These are phyloP conservation scores for Apium graveolens DNA, from an alignment of 129 eudicot species.

Conservation along the genomic window DNA sequence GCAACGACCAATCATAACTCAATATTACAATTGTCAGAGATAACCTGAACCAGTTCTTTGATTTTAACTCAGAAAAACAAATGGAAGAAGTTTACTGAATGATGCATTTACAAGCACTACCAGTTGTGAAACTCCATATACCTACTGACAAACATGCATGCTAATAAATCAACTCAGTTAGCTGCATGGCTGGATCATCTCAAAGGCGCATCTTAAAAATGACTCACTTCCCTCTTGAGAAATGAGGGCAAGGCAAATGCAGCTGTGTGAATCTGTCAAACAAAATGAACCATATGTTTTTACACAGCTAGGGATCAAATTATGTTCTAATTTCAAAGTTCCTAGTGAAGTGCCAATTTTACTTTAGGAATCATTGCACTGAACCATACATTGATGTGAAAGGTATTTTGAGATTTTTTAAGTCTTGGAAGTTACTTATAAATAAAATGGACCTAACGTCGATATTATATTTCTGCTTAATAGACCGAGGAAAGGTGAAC, in stretches of 20 bases:
- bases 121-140: neutral
- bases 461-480: neutral
- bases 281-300: neutral
- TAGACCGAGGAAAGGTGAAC: neutral
- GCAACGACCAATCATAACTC: neutral
- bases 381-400: neutral
- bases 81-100: no score
- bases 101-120: no score
- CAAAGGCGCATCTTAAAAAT: conserved; percentile 37
- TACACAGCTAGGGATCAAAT: neutral
- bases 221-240: conserved; percentile 59
- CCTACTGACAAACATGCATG: neutral
- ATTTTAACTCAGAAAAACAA: neutral
- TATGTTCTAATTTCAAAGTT: no score
- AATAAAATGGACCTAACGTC: neutral
- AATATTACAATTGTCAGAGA: neutral
- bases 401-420: neutral
- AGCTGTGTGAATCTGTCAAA: conserved; percentile 65
- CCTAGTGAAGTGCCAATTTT: no score
- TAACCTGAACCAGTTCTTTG: neutral
- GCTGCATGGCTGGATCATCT: conserved; percentile 12
- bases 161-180: neutral
- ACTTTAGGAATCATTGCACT: neutral
- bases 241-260: conserved; percentile 85
- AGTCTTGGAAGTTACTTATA: neutral